Conservation (phyloP, 1,284 basidiomycete genomes). For the Trichosporon inkin region DNA sequence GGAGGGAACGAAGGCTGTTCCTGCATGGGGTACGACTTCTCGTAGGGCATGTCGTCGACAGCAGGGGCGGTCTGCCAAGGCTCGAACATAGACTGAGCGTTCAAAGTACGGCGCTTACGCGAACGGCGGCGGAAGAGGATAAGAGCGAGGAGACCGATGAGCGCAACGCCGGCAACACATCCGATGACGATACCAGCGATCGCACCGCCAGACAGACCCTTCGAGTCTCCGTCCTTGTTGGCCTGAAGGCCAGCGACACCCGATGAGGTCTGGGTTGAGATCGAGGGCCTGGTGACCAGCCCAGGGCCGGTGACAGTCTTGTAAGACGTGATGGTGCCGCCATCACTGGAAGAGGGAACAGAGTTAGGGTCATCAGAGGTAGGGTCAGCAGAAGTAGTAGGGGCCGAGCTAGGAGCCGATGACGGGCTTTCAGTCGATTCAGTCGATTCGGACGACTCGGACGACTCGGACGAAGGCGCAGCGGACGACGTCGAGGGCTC, state of each 20-base stretch:
- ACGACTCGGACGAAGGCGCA: slow-evolving; percentile 1
- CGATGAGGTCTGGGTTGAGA: background rate
- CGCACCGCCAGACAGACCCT: slow-evolving; percentile 14
- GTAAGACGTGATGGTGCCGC: background rate
- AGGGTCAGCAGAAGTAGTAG: background rate
- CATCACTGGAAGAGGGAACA: background rate
- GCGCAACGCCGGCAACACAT: slow-evolving; percentile 36
- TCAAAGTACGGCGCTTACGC: slow-evolving; percentile 32
- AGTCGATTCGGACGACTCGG: no score
- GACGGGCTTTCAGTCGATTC: background rate
- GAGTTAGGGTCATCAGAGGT: background rate
- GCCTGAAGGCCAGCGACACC: background rate
- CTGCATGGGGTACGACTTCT: slow-evolving; percentile 26
- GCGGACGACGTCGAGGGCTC: background rate
- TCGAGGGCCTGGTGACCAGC: background rate
- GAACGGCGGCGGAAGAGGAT: slow-evolving; percentile 33
- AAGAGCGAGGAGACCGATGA: slow-evolving; percentile 35
- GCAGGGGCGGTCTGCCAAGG: slow-evolving; percentile 35
- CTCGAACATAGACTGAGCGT: slow-evolving; percentile 43
- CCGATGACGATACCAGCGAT: slow-evolving; percentile 46
- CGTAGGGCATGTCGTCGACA: slow-evolving; percentile 28
- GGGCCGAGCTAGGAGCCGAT: background rate
- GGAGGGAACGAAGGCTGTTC: slow-evolving; percentile 14
- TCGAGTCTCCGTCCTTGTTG: background rate
- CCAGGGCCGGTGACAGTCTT: background rate